These are phyloP conservation scores for Penicillium simplicissimum DNA, from an alignment of 495 filamentous ascomycete species.

Conservation along the genomic window DNA sequence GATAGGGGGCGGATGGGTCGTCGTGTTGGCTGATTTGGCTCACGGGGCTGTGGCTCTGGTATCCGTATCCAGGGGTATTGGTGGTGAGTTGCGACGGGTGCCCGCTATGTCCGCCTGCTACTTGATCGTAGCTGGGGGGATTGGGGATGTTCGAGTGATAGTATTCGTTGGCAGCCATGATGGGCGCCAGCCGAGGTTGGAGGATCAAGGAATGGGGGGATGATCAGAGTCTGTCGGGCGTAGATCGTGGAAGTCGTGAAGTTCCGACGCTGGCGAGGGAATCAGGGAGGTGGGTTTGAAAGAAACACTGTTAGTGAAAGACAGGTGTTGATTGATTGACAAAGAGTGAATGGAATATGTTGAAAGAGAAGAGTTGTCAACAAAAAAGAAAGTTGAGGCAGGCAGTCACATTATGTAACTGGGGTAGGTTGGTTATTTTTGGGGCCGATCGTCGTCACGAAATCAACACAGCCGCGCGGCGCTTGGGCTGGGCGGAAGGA, in stretches of 20 bases:
- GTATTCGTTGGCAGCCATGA: constrained; percentile 84
- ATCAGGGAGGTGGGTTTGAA: background rate
- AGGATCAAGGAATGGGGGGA: constrained; percentile 1
- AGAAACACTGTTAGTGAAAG: constrained; percentile 1
- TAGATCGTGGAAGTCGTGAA: constrained; percentile 7
- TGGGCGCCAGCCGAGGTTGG: constrained; percentile 28
- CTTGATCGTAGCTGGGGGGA: constrained; percentile 47
- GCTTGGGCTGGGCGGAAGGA: constrained; percentile 1
- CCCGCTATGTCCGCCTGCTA: constrained; percentile 16
- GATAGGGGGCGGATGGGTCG: constrained; percentile 35
- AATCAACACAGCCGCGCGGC: constrained; percentile 33
- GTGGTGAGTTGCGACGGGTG: constrained; percentile 21
- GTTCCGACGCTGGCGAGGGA: background rate
- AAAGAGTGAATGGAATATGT: background rate
- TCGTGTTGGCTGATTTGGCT: constrained; percentile 26
- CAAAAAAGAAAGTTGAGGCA: constrained; percentile 14
- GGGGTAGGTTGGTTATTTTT: constrained; percentile 32
- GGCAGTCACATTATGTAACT: constrained; percentile 28
- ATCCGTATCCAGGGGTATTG: constrained; percentile 31
- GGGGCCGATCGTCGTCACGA: constrained; percentile 16
- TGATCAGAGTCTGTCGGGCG: background rate
- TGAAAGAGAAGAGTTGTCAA: background rate
- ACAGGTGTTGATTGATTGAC: constrained; percentile 2
- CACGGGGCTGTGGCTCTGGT: constrained; percentile 24
- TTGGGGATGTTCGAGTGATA: constrained; percentile 56